Base-by-base conservation (phyloP, 768 basidiomycete species). In the Leccinum sublutescens region DNA sequence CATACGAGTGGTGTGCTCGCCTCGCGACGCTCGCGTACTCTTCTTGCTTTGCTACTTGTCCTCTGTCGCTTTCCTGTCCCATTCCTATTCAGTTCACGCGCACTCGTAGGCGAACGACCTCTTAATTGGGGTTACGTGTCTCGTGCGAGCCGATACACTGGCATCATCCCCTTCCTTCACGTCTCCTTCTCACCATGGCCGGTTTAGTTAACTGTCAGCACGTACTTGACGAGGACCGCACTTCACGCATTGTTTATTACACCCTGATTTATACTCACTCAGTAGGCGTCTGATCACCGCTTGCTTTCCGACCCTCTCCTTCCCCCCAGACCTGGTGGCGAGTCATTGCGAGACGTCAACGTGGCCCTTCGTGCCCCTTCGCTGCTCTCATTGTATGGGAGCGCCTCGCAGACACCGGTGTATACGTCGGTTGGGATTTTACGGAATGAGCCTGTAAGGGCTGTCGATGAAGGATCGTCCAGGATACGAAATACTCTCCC, bases 41-140 rank as follows among this genome's bases (percentile, higher is more conserved):
- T 62, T 77, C 79, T 75, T 78, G 80, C 74, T 76, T 63, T 64
- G 63, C 57, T 29, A 75, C 74, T 71, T 71, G 69, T 63, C 78
- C 75, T 76, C 62, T 75, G 69, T 71, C 64, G 66, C 68, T 65
- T 69, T 71, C 69, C 71, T 64, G 71, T 81, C 80, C 84, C 80
- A 70, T 61, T 78, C 82, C 78, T 63, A 69, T 68, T 76, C 83
- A 75, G 70, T 77, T 82, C 85, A 78, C 74, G 67, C 69, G 68
- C 73, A 80, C 82, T 85, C 73, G 84, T 83, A 81, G 79, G 82
- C 81, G 86, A 56, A 87, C 86, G 87, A 88, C 86, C 88, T 83
- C 88, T 89, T 90, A 58, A 73, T 67, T 89, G 89, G 82, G 87
- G 88, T 87, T 84, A 78, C 84, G 86, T 85, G 81, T 81, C 82